Percentiles rank a stretch among this genome's conserved stretches.
Conservation (phyloP, 768 basidiomycete species). For the Pisolithus orientalis region DNA sequence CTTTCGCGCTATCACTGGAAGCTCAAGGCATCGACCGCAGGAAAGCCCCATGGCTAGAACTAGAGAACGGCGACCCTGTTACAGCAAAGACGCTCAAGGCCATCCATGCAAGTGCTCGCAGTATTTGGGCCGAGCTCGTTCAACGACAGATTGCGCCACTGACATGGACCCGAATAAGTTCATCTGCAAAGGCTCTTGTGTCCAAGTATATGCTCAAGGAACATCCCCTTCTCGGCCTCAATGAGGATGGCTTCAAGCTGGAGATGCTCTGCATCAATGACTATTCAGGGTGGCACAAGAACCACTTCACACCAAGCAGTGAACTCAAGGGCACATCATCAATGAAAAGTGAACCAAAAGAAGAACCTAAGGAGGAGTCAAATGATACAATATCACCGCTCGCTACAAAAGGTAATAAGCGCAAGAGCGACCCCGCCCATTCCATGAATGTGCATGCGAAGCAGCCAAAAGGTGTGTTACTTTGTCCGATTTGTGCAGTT, state of each 20-base stretch:
- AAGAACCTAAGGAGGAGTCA: not conserved
- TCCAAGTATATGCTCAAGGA: not conserved
- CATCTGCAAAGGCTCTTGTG: not conserved
- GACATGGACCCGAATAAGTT: not conserved
- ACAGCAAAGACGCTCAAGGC: not conserved
- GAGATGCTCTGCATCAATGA: not conserved
- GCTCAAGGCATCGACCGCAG: not conserved
- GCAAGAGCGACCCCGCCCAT: not conserved
- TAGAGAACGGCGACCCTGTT: not conserved
- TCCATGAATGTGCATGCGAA: not conserved
- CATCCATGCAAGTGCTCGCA: not conserved
- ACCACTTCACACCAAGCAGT: conserved; percentile 7
- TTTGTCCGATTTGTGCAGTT: not conserved
- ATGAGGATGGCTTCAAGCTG: not conserved
- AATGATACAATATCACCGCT: not conserved
- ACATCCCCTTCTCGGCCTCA: not conserved
- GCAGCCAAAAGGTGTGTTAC: not conserved
- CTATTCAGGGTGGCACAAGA: not conserved
- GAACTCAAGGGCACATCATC: not conserved
- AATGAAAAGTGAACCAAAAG: not conserved
- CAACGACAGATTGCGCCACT: not conserved
- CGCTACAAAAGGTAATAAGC: not conserved
- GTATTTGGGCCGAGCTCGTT: not conserved
- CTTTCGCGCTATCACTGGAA: not conserved
- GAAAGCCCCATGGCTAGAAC: not conserved